Evolutionary conservation across 768 basidiomycete genomes (phyloP), one percentile per base, ranked within the genome.

Genomic region (Mycena floridula): DNA sequence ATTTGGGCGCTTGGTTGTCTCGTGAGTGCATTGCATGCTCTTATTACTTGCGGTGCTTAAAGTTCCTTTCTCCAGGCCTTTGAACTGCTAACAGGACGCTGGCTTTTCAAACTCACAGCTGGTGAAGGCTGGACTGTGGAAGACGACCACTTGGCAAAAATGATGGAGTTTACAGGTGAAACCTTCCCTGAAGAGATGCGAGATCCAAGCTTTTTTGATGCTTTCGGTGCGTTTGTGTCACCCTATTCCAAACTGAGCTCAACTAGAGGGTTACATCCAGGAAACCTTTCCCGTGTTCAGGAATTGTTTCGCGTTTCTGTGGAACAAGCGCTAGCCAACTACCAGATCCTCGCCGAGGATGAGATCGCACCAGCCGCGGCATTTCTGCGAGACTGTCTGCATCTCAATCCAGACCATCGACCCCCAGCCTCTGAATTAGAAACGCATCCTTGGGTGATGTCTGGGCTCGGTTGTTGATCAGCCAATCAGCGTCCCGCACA

Each of bases 1-100:
- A 49, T 61, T 23, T 62, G 61, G 61, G 47, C 57, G 13, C 26
- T 63, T 12, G 60, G 62, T 7, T 63, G 60, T 30, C 28, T 62
- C 2, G 53, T 56, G 40, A 26, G 53, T 42, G 4, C 13, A 15
- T 37, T 25, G 15, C 48, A 2, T 15, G 21, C 12, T 11, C 11
- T n/a, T n/a, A 20, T 12, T 22, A 38, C 21, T 20, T 8, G 21
- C 11, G 21, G 21, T 38, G 37, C 21, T 28, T 9, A 46, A 11
- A 7, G 25, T 18, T 37, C 18, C 9, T 6, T 32, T 9, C 12
- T 21, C 9, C 28, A 54, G 50, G 46, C 54, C 8, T 62, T 59
- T 43, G 59, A 60, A 42, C 51, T 60, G 3, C 49, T 60, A 2
- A 45, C 46, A 7, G 58, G 58, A 16, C 47, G 48, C 22, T 53